Conservation (phyloP, 495 filamentous ascomycete genomes). For the Talaromyces stipitatus region DNA sequence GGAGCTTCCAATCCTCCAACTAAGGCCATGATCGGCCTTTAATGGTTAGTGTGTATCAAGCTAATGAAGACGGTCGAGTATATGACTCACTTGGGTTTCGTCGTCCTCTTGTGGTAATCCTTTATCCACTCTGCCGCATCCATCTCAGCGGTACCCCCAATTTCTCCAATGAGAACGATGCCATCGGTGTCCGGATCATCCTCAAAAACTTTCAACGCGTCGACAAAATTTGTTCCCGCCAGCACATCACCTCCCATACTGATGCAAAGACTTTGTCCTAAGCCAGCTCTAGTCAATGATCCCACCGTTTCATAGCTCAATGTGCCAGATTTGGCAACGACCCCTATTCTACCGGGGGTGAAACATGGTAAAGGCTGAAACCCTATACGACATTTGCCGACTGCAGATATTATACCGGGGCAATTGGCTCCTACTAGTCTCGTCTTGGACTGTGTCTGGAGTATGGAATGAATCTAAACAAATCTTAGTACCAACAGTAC, state of each 20-base stretch:
- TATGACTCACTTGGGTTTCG: constrained; percentile 58
- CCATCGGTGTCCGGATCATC: constrained; percentile 70
- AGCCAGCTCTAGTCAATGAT: constrained; percentile 68
- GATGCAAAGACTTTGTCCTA: constrained; percentile 81
- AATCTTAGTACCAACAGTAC: not conserved
- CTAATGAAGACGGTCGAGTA: not conserved
- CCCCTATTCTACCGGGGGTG: constrained; percentile 64
- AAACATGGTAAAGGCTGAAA: constrained; percentile 81
- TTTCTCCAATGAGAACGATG: constrained; percentile 78
- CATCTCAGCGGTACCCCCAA: constrained; percentile 75
- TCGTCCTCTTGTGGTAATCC: constrained; percentile 51
- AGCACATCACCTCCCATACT: constrained; percentile 84
- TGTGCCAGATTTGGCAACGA: constrained; percentile 83
- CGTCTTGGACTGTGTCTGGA: constrained; percentile 72
- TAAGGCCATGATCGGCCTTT: constrained; percentile 71
- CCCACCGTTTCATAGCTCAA: constrained; percentile 85
- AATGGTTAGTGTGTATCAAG: not conserved
- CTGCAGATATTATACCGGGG: constrained; percentile 80
- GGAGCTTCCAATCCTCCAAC: constrained; percentile 63
- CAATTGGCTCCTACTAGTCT: constrained; percentile 80
- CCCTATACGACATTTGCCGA: constrained; percentile 75
- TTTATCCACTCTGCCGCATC: constrained; percentile 76
- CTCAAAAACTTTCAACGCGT: constrained; percentile 66
- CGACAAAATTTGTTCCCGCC: constrained; percentile 74
- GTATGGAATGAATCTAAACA: constrained; percentile 62